Base-by-base conservation (phyloP, 169 alveolate species). In the Babesia ovata region DNA sequence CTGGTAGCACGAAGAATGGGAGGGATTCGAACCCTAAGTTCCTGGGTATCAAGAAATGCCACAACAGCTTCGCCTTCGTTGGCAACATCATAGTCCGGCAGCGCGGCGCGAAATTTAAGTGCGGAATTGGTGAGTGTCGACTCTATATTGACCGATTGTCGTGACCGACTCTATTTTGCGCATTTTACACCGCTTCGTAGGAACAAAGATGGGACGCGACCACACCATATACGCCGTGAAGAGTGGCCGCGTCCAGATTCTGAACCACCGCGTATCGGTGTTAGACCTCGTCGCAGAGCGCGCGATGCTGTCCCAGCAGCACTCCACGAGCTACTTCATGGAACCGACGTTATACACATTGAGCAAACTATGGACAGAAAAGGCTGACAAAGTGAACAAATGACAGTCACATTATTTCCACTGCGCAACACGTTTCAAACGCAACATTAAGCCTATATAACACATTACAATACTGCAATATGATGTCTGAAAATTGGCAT, bases 1-100 rank as follows among this genome's bases (percentile, higher is more conserved):
- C 93, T n/a, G 95, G 95, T 19, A 86, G 92, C 63, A 91, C 95
- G n/a, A 87, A 84, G 79, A 93, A 93, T 86, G 95, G 95, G n/a
- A 70, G 96, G 49, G 96, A 93, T 72, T 79, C 94, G 44, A 82
- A 87, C 21, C 95, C 96, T 21, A 91, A 93, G 70, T 86, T 65
- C 56, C 83, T 93, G 49, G 96, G 96, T 29, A 90, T 91, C 54
- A 93, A 93, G 72, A 75, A 81, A 71, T 71, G 57, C 67, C 94
- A 92, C 52, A 93, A 93, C 63, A 89, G 91, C 63, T 93, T 86
- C 72, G 96, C 92, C 44, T 71, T 84, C 72, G 75, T 93, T 22
- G 96, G 96, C 28, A 85, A 93, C 74, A 91, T 93, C 44, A 65
- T 93, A 63, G 94, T 90, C 46, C 63, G 96, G 21, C 96, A 93